Percentiles rank a stretch among this genome's conserved stretches.
phyloP scores from a whole-genome alignment of 2,329 filamentous ascomycete genomes.

The Metarhizium humberi region DNA sequence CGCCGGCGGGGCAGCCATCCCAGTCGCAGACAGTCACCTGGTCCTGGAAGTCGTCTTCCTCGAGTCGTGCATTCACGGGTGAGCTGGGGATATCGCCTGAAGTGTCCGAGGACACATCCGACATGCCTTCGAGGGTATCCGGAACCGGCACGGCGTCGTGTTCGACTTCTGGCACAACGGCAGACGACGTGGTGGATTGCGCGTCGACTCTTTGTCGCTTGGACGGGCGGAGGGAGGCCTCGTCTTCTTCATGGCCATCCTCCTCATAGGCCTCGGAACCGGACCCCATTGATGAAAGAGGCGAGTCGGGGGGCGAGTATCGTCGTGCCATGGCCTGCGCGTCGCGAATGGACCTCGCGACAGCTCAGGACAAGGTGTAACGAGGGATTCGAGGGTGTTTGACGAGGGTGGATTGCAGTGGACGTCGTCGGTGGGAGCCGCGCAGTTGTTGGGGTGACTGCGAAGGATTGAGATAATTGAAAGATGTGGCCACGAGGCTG shows the following conservation, averaged over 20 bases:
- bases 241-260: slow-evolving; percentile 33
- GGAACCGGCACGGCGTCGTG: slow-evolving; percentile 37
- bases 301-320: slow-evolving; percentile 33
- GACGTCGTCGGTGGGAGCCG: not conserved
- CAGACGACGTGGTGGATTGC: slow-evolving; percentile 36
- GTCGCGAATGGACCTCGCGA: slow-evolving; percentile 2
- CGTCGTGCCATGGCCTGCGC: slow-evolving; percentile 25
- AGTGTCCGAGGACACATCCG: slow-evolving; percentile 82
- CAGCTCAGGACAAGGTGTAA: not conserved
- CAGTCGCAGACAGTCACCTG: slow-evolving; percentile 72
- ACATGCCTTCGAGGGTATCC: slow-evolving; percentile 47
- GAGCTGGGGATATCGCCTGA: slow-evolving; percentile 75
- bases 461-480: not conserved
- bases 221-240: slow-evolving; percentile 29
- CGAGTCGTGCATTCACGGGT: slow-evolving; percentile 54
- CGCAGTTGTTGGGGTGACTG: not conserved
- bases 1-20: slow-evolving; percentile 64
- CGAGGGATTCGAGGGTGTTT: not conserved
- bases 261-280: slow-evolving; percentile 36
- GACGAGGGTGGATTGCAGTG: not conserved
- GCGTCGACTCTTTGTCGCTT: slow-evolving; percentile 38
- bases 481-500: slow-evolving; percentile 1
- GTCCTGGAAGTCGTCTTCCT: slow-evolving; percentile 67
- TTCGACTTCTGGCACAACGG: slow-evolving; percentile 31
- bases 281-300: slow-evolving; percentile 37